Conservation (phyloP, 148 eudicot species). For the Vaccinium corymbosum region DNA sequence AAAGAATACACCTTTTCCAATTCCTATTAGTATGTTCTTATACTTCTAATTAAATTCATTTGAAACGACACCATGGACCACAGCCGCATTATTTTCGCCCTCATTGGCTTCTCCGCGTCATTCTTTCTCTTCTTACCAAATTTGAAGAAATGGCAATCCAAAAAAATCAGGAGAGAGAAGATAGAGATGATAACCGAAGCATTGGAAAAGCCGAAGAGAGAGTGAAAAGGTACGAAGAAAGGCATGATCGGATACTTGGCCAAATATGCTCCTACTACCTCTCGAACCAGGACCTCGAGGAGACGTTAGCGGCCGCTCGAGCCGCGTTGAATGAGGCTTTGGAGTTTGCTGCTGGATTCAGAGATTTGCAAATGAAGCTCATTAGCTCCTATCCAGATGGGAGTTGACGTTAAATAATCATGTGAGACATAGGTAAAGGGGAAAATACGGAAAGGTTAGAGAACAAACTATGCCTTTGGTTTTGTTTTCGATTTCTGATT, state of each 20-base stretch:
- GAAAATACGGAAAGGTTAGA: neutral
- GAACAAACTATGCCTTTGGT: neutral
- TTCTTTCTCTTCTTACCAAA: slow-evolving; percentile 16
- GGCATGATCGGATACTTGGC: slow-evolving; percentile 43
- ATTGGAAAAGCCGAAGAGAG: slow-evolving; percentile 41
- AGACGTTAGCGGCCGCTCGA: slow-evolving; percentile 36
- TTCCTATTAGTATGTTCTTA: neutral
- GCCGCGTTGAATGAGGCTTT: slow-evolving; percentile 30
- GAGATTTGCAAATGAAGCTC: slow-evolving; percentile 35
- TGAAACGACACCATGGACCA: slow-evolving; percentile 11
- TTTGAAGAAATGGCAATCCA: slow-evolving; percentile 18
- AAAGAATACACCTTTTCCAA: neutral
- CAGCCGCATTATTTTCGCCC: neutral
- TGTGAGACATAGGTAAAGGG: neutral
- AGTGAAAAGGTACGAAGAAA: slow-evolving; percentile 30
- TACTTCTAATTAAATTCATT: neutral
- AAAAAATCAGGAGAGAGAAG: slow-evolving; percentile 11
- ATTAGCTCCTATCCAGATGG: slow-evolving; percentile 24
- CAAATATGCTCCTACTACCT: slow-evolving; percentile 41
- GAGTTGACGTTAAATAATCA: neutral
- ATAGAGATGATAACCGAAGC: slow-evolving; percentile 27
- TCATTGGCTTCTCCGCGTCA: slow-evolving; percentile 28
- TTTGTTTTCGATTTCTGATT: neutral
- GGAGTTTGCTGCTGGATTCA: slow-evolving; percentile 32
- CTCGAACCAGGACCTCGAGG: slow-evolving; percentile 37